Conservation (phyloP, 2,329 filamentous ascomycete genomes). For the Biscogniauxia mediterranea region DNA sequence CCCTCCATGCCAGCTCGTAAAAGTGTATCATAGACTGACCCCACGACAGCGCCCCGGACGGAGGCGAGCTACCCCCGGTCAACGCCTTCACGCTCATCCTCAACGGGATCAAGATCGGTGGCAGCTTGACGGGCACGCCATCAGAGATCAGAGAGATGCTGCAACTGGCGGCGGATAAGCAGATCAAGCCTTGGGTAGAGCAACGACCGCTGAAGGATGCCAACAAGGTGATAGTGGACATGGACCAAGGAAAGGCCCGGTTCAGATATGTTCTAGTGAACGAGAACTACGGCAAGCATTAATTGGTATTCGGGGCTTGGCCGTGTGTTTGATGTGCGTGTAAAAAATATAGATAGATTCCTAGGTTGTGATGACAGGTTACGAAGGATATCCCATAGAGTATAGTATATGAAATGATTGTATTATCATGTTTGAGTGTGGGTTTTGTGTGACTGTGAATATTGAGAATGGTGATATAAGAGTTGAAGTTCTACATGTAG, state of each 20-base stretch:
- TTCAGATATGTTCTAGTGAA: conserved; percentile 50
- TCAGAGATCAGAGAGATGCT: conserved; percentile 62
- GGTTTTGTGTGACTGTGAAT: no score
- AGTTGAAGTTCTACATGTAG: no score
- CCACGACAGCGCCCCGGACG: conserved; percentile 52
- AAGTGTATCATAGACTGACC: conserved; percentile 1
- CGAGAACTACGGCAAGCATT: conserved; percentile 35
- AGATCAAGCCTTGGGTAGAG: conserved; percentile 57
- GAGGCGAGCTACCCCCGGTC: conserved; percentile 43
- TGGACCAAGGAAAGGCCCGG: conserved; percentile 54
- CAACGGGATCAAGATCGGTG: conserved; percentile 53
- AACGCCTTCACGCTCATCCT: conserved; percentile 57
- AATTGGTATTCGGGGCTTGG: background rate
- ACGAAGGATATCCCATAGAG: no score
- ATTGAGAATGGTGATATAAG: no score
- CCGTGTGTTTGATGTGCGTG: background rate
- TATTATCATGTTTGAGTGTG: no score
- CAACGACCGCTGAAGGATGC: conserved; percentile 55
- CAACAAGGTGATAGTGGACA: conserved; percentile 56
- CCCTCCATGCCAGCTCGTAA: background rate
- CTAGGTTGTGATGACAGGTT: no score
- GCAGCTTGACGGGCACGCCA: conserved; percentile 49
- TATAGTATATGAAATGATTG: no score
- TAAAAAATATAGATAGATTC: no score
- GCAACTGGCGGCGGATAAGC: conserved; percentile 55